These are phyloP conservation scores for Syzygium syzygioides DNA, from an alignment of 441 rosid species.

Conservation along the genomic window DNA sequence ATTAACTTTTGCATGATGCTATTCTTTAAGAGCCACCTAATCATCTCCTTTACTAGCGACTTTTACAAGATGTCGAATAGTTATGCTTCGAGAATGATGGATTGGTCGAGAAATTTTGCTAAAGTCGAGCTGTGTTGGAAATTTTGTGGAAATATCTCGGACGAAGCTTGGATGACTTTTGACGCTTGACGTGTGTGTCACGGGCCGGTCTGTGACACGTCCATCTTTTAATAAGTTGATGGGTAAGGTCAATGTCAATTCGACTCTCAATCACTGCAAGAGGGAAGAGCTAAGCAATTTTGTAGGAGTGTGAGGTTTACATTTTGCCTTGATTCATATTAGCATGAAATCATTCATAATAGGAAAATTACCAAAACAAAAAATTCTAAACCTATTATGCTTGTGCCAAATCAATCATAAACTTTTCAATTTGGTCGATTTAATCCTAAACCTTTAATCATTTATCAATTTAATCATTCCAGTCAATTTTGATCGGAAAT, in stretches of 20 bases:
- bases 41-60: no score
- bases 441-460: neutral
- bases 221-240: neutral
- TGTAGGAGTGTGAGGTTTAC: rapidly evolving
- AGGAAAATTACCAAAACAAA: neutral
- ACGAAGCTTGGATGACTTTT: neutral
- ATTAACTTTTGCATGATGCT: no score
- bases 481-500: no score
- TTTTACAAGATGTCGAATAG: no score
- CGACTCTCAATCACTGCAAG: rapidly evolving
- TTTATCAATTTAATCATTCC: neutral
- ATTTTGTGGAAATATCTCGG: neutral
- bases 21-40: no score
- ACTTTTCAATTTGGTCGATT: rapidly evolving
- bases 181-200: no score
- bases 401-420: rapidly evolving
- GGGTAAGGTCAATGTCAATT: neutral
- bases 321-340: neutral
- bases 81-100: no score
- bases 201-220: neutral
- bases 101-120: neutral
- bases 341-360: neutral
- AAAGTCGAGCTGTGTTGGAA: neutral
- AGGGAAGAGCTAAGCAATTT: neutral
- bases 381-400: rapidly evolving